Conservation (phyloP, 345 rosid species). For the Gossypium longicalyx region DNA sequence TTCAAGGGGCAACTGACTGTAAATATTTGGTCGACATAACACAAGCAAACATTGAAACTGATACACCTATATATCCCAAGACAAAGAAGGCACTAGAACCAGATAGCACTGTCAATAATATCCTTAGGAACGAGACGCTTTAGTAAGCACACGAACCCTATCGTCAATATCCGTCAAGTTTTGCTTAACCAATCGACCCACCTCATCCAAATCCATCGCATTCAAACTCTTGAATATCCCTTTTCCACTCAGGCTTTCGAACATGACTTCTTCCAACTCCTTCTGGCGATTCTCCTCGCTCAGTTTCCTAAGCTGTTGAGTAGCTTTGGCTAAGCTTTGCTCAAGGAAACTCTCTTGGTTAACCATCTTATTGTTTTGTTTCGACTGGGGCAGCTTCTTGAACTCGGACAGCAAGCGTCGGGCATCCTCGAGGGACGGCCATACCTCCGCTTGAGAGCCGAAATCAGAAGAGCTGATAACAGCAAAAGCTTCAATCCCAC, state of each 20-base stretch:
- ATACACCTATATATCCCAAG: not conserved
- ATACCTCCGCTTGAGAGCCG: too few relatives aligned
- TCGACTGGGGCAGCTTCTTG: too few relatives aligned
- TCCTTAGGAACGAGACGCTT: not conserved
- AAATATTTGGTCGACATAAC: not conserved
- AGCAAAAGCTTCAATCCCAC: too few relatives aligned
- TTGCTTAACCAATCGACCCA: constrained; percentile 20
- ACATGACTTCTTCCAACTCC: constrained; percentile 25
- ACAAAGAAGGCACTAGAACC: not conserved
- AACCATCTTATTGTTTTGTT: too few relatives aligned
- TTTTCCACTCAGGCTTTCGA: constrained; percentile 16
- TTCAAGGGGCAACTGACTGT: not conserved
- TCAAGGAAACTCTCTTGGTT: too few relatives aligned
- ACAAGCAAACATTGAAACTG: not conserved
- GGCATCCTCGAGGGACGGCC: too few relatives aligned
- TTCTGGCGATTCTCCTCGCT: not conserved
- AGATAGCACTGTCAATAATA: too few relatives aligned
- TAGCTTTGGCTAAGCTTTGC: too few relatives aligned
- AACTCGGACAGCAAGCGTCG: too few relatives aligned
- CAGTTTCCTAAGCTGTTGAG: not conserved
- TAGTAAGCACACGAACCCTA: not conserved
- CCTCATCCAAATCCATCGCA: constrained; percentile 20
- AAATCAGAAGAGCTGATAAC: too few relatives aligned
- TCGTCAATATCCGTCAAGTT: constrained; percentile 19
- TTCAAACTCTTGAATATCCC: constrained; percentile 1